Conservation (phyloP, 305 asterid genomes). For the Fraxinus velutina region DNA sequence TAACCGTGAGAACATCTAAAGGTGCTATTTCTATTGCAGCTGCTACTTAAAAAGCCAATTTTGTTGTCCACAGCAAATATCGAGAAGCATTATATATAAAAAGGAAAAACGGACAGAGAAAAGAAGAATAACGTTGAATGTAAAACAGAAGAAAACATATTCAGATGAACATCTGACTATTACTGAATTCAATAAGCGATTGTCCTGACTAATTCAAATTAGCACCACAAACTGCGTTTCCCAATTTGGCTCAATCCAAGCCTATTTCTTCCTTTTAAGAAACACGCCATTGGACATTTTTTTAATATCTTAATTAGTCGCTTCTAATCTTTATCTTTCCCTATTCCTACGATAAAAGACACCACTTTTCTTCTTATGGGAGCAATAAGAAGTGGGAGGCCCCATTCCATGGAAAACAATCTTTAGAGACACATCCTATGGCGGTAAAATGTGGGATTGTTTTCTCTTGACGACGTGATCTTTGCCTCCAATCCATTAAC, state of each 20-base stretch:
- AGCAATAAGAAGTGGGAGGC: neutral
- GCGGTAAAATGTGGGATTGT: neutral
- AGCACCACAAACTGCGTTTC: neutral
- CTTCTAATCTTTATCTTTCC: neutral
- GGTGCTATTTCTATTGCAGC: neutral
- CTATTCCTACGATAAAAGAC: neutral
- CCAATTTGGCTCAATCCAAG: neutral
- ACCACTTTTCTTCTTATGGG: neutral
- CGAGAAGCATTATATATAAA: neutral
- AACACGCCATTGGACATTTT: neutral
- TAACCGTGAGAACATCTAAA: constrained; percentile 1
- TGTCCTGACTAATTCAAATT: neutral
- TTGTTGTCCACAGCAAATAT: neutral
- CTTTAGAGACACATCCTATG: neutral
- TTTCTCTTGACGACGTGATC: neutral
- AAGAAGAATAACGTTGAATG: neutral
- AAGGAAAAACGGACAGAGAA: neutral
- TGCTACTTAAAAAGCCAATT: neutral
- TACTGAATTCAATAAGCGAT: constrained; percentile 2
- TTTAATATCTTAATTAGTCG: neutral
- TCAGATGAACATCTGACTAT: neutral
- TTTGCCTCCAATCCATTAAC: constrained; percentile 15
- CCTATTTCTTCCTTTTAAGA: neutral
- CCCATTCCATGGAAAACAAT: neutral
- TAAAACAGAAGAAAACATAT: neutral